Evolutionary conservation across 768 basidiomycete genomes (phyloP).

Genomic region (Fomitopsis serialis): DNA sequence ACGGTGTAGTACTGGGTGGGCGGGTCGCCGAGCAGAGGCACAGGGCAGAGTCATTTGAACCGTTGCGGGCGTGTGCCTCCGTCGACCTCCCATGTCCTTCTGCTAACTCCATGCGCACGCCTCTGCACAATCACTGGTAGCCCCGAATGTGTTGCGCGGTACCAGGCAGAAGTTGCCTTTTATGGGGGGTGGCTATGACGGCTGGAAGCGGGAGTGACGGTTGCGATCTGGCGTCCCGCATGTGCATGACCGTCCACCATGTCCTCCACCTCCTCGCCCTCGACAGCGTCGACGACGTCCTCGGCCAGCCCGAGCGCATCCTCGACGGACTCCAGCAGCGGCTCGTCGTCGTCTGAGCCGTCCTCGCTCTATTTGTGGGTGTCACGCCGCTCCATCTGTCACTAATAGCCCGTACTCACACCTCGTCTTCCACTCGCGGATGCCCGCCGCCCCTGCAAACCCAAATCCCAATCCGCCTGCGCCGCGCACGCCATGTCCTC

Average conservation of each 20-base stretch:
- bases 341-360: slow-evolving; percentile 4
- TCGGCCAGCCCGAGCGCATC: slow-evolving; percentile 1
- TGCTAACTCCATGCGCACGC: no score
- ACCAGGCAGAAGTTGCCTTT: no score
- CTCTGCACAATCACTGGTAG: no score
- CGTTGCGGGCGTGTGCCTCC: neutral
- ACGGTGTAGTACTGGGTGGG: neutral
- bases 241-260: neutral
- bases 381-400: neutral
- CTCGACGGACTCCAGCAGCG: neutral
- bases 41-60: neutral
- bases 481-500: neutral
- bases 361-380: slow-evolving; percentile 17
- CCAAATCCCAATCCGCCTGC: neutral
- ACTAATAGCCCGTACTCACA: neutral
- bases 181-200: no score
- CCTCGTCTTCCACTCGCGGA: no score
- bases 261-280: neutral
- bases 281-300: slow-evolving; percentile 2
- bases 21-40: neutral
- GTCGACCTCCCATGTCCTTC: no score
- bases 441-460: neutral
- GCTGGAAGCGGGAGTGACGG: no score
- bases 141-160: no score
- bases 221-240: neutral